Base-by-base conservation (phyloP, 2,329 filamentous ascomycete species). In the Lachnellula cervina region DNA sequence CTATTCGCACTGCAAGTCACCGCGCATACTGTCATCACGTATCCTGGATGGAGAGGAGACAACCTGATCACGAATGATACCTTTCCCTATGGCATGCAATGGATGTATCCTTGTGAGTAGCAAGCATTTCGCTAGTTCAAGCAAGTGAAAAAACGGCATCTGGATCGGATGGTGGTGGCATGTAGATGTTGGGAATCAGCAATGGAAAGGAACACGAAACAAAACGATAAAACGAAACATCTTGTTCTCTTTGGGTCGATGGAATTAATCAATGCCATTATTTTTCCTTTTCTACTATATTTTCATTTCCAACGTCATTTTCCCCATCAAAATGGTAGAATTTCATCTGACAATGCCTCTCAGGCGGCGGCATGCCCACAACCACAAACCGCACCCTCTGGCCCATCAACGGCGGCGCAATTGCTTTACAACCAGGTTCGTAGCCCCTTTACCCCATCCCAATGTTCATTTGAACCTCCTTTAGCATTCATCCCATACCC, bases 381-480 rank as follows among this genome's bases (percentile, higher is more conserved):
- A 88, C 89, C 0, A 79, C 74, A 45, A 97, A 99, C 75, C 85
- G 93, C 60, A 96, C 94, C 14, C 89, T 87, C 75, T 97, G 94
- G 94, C 92, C 94, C 16, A 80, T 90, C 49, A 82, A 76, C 32
- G 94, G 94, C 64, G 94, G 94, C 59, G 90, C 91, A n/a, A 68
- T 99, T 58, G 82, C 90, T 49, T 80, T 97, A 66, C 93, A 97
- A 69, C 94, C 94, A 0, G 94, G 28, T 32, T 32, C 28, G 28
- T 32, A 32, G 23, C 23, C 23, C 28, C 3, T 11, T 11, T 8
- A 11, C 3, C 28, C 28, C 28, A 11, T 32, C 28, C 9, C 9
- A 32, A 9, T 4, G 2, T 9, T 9, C 28, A 25, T 32, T 9
- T 8, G 11, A 11, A 32, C 28, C 28, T 11, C 28, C 28, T 9